phyloP scores from a whole-genome alignment of 495 filamentous ascomycete genomes.

The Gamarada debralockiae region DNA sequence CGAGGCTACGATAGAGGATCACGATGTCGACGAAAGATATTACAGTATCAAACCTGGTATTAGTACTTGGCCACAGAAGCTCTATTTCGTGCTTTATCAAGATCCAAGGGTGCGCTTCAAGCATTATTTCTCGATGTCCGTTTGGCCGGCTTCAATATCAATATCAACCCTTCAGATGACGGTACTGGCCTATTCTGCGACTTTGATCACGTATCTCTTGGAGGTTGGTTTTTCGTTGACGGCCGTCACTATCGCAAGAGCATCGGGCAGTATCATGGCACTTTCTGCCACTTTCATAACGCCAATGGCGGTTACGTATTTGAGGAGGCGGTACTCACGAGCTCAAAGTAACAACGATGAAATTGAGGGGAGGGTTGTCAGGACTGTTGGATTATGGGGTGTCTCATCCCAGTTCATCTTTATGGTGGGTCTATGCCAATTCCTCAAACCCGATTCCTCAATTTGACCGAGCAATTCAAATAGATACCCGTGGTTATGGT shows the following conservation, averaged over 20 bases:
- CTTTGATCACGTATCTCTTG: conserved; percentile 56
- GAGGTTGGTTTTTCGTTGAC: conserved; percentile 47
- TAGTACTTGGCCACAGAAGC: conserved; percentile 18
- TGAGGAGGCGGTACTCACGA: conserved; percentile 23
- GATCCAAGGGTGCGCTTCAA: conserved; percentile 16
- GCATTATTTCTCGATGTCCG: conserved; percentile 34
- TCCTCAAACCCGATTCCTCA: conserved; percentile 1
- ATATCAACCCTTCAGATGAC: conserved; percentile 54
- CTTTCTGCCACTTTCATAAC: conserved; percentile 38
- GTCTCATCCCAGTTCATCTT: conserved; percentile 33
- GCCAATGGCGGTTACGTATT: conserved; percentile 27
- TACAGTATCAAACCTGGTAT: conserved; percentile 7
- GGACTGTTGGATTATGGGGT: conserved; percentile 37
- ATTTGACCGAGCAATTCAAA: background rate
- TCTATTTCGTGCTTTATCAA: conserved; percentile 30
- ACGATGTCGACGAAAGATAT: conserved; percentile 1
- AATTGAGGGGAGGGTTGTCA: conserved; percentile 21
- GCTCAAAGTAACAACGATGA: conserved; percentile 2
- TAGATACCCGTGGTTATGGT: conserved; percentile 35
- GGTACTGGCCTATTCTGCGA: conserved; percentile 51
- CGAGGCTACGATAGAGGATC: background rate
- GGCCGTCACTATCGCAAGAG: conserved; percentile 48
- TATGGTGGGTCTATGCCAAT: conserved; percentile 23
- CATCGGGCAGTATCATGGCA: conserved; percentile 46
- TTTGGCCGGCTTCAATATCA: conserved; percentile 50